Evolutionary conservation across 805 yeast species (phyloP).

Genomic region (Kuraishia piskuri): DNA sequence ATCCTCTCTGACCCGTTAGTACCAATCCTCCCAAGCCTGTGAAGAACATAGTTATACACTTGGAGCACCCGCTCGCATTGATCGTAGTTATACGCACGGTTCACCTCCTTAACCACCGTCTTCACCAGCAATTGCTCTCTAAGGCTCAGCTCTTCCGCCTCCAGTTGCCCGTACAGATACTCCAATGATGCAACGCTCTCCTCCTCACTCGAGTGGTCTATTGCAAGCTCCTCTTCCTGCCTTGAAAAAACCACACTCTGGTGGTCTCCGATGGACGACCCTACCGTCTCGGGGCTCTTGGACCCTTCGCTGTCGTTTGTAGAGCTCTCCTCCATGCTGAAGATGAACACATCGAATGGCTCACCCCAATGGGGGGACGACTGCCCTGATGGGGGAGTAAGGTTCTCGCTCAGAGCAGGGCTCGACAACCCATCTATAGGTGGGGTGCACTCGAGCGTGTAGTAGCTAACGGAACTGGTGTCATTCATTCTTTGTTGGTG

Average conservation of each 20-base stretch:
- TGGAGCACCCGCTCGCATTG: conserved; percentile 1
- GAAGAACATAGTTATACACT: not conserved
- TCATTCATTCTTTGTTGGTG: too few relatives aligned
- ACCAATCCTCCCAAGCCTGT: not conserved
- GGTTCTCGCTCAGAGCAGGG: too few relatives aligned
- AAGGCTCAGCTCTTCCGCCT: conserved; percentile 3
- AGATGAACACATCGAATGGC: too few relatives aligned
- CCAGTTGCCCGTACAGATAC: conserved; percentile 6
- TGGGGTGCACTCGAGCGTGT: too few relatives aligned
- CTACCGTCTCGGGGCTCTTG: too few relatives aligned
- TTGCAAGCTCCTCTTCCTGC: not conserved
- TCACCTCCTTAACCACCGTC: conserved; percentile 6
- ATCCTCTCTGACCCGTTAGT: not conserved
- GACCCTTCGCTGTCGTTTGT: too few relatives aligned
- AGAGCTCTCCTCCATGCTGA: not conserved
- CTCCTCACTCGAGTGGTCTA: not conserved
- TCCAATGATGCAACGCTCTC: conserved; percentile 1
- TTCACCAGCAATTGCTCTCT: conserved; percentile 6
- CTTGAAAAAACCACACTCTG: not conserved
- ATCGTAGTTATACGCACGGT: conserved; percentile 1
- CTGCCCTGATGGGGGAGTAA: not conserved
- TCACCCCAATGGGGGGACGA: not conserved
- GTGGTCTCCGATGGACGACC: too few relatives aligned
- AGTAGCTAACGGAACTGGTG: too few relatives aligned
- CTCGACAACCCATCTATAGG: too few relatives aligned